A percentile compares a stretch with the other conserved stretches of the same genome.
Evolutionary conservation across 2,329 filamentous ascomycete genomes (phyloP).

Genomic region (Neophaeococcomyces mojaviensis): DNA sequence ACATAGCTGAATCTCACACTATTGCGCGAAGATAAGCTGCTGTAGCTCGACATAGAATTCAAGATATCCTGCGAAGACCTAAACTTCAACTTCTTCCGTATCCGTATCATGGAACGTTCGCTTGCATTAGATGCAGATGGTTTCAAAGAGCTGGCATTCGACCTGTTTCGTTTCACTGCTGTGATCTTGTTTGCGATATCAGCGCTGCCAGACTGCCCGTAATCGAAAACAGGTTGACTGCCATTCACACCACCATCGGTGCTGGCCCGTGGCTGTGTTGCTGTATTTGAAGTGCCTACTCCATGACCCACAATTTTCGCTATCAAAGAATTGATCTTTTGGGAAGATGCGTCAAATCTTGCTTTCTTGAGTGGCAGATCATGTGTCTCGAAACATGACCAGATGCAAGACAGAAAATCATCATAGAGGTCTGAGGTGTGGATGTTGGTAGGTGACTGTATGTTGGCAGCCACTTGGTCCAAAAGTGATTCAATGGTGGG

Average conservation of each 20-base stretch:
- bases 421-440: conserved; percentile 9
- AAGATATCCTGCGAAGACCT: conserved; percentile 1
- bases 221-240: conserved; percentile 4
- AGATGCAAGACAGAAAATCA: conserved; percentile 6
- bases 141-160: conserved; percentile 1
- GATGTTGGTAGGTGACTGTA: neutral
- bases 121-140: conserved; percentile 3
- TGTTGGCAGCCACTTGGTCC: conserved; percentile 7
- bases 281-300: conserved; percentile 1
- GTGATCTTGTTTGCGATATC: conserved; percentile 8
- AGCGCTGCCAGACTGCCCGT: conserved; percentile 1
- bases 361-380: conserved; percentile 10
- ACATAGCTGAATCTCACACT: conserved; percentile 10
- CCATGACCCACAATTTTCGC: conserved; percentile 1
- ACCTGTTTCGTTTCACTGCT: conserved; percentile 5
- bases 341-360: conserved; percentile 1
- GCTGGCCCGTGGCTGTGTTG: neutral
- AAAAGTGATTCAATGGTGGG: conserved; percentile 7
- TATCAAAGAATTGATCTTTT: conserved; percentile 6
- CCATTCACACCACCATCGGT: neutral
- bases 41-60: conserved; percentile 6
- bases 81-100: conserved; percentile 7
- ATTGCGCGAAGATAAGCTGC: conserved; percentile 2
- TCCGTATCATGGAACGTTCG: conserved; percentile 5
- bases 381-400: conserved; percentile 9